These are phyloP conservation scores for Rutstroemia sp. DNA, from an alignment of 2,329 filamentous ascomycete genomes.

Conservation along the genomic window DNA sequence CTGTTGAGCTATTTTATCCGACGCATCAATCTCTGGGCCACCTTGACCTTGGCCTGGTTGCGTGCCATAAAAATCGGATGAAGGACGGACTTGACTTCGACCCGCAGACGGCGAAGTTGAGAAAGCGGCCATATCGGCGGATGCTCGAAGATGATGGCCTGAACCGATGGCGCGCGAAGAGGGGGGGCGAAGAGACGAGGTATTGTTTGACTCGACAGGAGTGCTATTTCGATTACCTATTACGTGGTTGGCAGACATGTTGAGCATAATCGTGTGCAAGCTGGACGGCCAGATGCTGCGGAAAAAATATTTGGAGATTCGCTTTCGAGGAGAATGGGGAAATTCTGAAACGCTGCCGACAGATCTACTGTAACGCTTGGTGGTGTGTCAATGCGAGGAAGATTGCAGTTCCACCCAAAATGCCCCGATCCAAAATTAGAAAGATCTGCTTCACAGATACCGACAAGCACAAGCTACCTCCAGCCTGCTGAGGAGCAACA, in stretches of 20 bases:
- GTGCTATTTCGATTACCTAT: constrained; percentile 93
- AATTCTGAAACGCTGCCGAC: constrained; percentile 6
- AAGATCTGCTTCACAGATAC: constrained; percentile 19
- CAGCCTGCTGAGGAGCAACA: constrained; percentile 14
- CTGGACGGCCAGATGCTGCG: constrained; percentile 4
- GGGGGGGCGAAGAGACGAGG: constrained; percentile 75
- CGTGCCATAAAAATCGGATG: constrained; percentile 85
- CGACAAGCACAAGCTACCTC: constrained; percentile 15
- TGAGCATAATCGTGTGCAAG: constrained; percentile 21
- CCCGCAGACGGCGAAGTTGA: constrained; percentile 54
- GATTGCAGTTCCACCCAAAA: constrained; percentile 15
- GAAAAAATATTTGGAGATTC: constrained; percentile 3
- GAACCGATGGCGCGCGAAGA: constrained; percentile 69
- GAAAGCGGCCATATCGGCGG: constrained; percentile 90
- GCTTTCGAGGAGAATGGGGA: constrained; percentile 1
- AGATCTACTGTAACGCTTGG: not conserved
- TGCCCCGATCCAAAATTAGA: constrained; percentile 17
- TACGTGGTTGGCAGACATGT: constrained; percentile 48
- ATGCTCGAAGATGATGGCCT: constrained; percentile 83
- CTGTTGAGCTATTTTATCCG: constrained; percentile 92
- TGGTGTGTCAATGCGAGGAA: constrained; percentile 15
- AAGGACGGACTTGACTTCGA: constrained; percentile 73
- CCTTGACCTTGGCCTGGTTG: constrained; percentile 61
- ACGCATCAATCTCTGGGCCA: constrained; percentile 66
- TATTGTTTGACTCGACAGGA: constrained; percentile 71